Evolutionary conservation across 2,329 filamentous ascomycete genomes (phyloP), one percentile per base, ranked within the genome.

Genomic region (Plectosphaerella cucumerina): DNA sequence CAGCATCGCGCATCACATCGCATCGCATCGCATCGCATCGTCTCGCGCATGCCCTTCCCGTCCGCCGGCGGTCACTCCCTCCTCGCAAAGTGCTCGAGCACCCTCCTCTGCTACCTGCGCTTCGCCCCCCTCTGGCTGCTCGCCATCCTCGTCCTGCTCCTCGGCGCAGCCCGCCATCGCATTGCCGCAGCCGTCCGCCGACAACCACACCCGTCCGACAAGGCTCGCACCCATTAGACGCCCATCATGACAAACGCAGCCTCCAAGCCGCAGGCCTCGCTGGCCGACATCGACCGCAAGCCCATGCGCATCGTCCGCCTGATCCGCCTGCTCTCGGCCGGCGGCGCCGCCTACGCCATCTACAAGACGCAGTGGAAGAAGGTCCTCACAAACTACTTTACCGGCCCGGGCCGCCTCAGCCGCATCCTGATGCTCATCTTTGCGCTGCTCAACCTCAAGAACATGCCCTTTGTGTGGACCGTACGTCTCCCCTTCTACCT

Each of bases 381-480:
- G 2, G 53, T 70, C 20, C 53, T 74, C 11, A 61, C 64, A 48
- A 57, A 66, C 23, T 82, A 82, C 61, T 65, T 78, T 53, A 80
- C 75, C 0, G 80, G 79, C 0, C 78, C 80, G 0, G 80, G 79
- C 3, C 70, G 77, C 48, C 75, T 70, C 6, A 78, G 73, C 56
- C 75, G 80, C 5, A 72, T 83, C 51, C 48, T 80, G 51, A 65
- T 81, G 52, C 59, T 86, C 14, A 47, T 80, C 12, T 80, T 87
- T 50, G 72, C 81, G 12, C 45, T 86, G 8, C 59, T 81, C 42
- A 93, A 92, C 66, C 74, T 86, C 70, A 93, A 93, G 76, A 87
- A 79, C 53, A 62, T 91, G 53, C 89, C 89, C 0, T 77, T 89
- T 41, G 80, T 82, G 10, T 93, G 89, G 89, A 90, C 89, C 58